phyloP scores from a whole-genome alignment of 225 moss, liverwort and hornwort genomes.

The Polytrichum formosum region DNA sequence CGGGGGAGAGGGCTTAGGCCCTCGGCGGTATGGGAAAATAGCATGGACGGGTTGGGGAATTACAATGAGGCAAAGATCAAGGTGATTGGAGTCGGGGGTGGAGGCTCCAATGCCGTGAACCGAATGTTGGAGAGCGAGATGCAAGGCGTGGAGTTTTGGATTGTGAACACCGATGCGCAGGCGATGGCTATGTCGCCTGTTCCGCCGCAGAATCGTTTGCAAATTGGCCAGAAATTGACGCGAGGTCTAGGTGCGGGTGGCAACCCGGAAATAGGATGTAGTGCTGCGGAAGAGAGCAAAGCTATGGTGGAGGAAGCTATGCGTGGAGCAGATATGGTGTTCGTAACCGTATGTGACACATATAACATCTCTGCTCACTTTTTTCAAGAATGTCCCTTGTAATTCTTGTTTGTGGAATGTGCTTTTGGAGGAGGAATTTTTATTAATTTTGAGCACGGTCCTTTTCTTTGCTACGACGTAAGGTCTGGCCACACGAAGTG shows the following conservation, averaged over 20 bases:
- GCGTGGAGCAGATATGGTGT: slow-evolving; percentile 96
- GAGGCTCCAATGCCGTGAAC: slow-evolving; percentile 93
- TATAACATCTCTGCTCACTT: too few species aligned
- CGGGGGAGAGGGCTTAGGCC: background rate
- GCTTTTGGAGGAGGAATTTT: too few species aligned
- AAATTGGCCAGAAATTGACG: slow-evolving; percentile 95
- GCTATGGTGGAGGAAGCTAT: slow-evolving; percentile 84
- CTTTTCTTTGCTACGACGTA: too few species aligned
- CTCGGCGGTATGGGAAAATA: slow-evolving; percentile 15
- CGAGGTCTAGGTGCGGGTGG: slow-evolving; percentile 93
- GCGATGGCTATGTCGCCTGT: slow-evolving; percentile 95
- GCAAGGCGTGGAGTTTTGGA: slow-evolving; percentile 98
- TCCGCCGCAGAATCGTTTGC: slow-evolving; percentile 67
- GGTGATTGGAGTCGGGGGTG: slow-evolving; percentile 94
- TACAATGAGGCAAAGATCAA: slow-evolving; percentile 94
- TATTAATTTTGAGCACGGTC: too few species aligned
- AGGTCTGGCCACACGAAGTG: too few species aligned
- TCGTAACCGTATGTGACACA: slow-evolving; percentile 68
- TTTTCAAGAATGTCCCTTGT: too few species aligned
- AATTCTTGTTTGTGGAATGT: too few species aligned
- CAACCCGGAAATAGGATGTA: slow-evolving; percentile 94
- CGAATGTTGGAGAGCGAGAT: slow-evolving; percentile 95
- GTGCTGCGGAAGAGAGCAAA: slow-evolving; percentile 93
- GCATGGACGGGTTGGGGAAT: slow-evolving; percentile 40
- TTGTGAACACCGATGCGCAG: slow-evolving; percentile 93